These are phyloP conservation scores for Annulohypoxylon moriforme DNA, from an alignment of 495 filamentous ascomycete species.

Conservation along the genomic window DNA sequence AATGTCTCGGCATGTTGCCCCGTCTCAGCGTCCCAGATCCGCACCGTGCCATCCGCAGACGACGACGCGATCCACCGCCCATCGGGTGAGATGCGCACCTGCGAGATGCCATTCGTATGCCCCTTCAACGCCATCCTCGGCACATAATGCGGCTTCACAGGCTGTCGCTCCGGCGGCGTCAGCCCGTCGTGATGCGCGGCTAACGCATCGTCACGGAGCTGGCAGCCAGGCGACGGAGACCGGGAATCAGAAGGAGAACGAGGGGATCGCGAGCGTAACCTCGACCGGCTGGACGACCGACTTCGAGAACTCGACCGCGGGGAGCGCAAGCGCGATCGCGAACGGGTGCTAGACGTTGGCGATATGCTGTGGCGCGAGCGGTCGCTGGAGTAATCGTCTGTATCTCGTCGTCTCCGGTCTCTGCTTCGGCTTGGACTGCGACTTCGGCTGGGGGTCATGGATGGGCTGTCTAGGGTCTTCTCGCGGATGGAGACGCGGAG, in stretches of 20 bases:
- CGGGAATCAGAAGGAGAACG: constrained; percentile 50
- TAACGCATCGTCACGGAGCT: constrained; percentile 9
- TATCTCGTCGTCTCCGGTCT: constrained; percentile 29
- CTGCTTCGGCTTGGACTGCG: constrained; percentile 35
- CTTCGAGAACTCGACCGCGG: constrained; percentile 56
- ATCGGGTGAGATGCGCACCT: constrained; percentile 90
- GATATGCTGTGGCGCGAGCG: constrained; percentile 45
- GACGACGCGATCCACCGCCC: constrained; percentile 89
- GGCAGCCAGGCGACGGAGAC: constrained; percentile 48
- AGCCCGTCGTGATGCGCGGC: constrained; percentile 13
- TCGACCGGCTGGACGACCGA: constrained; percentile 47
- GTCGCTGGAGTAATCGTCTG: constrained; percentile 54
- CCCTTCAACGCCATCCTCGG: constrained; percentile 66
- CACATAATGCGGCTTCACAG: constrained; percentile 52
- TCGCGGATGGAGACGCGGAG: constrained; percentile 56
- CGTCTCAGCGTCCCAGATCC: constrained; percentile 86
- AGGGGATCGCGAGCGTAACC: constrained; percentile 13
- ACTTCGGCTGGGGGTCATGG: constrained; percentile 45
- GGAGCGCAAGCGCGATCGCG: constrained; percentile 48
- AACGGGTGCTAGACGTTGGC: constrained; percentile 44
- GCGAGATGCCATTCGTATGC: constrained; percentile 82
- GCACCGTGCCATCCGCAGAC: constrained; percentile 87
- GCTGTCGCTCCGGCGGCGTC: constrained; percentile 32
- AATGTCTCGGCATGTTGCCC: constrained; percentile 85
- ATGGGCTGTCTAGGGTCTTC: constrained; percentile 50